Evolutionary conservation across 2,329 filamentous ascomycete species (phyloP).

Genomic region (Aspergillus proliferans): DNA sequence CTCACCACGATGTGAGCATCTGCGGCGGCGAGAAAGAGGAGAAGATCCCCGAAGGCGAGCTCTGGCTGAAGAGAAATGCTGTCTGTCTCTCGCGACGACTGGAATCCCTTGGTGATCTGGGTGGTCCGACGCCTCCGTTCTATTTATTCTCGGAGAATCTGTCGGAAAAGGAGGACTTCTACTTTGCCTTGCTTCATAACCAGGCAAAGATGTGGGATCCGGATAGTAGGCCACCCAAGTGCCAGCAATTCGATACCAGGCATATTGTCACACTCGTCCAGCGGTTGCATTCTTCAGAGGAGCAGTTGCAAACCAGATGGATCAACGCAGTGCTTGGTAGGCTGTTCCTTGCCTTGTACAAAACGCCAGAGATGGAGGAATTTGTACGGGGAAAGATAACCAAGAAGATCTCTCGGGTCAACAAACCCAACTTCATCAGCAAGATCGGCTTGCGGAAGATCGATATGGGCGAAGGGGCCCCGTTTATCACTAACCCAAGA

Average conservation of each 20-base stretch:
- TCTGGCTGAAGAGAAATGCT: slow-evolving; percentile 93
- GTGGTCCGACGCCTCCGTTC: slow-evolving; percentile 69
- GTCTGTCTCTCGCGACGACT: slow-evolving; percentile 68
- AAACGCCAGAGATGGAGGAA: slow-evolving; percentile 72
- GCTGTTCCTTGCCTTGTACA: slow-evolving; percentile 80
- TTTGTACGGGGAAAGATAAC: slow-evolving; percentile 79
- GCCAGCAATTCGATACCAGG: slow-evolving; percentile 71
- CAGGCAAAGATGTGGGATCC: slow-evolving; percentile 63
- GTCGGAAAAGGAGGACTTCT: slow-evolving; percentile 97
- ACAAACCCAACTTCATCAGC: slow-evolving; percentile 83
- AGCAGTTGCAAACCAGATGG: slow-evolving; percentile 86
- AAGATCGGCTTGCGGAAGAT: slow-evolving; percentile 77
- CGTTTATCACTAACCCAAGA: slow-evolving; percentile 80
- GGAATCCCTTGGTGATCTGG: slow-evolving; percentile 47
- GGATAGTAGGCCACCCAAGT: slow-evolving; percentile 56
- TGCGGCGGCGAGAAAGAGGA: slow-evolving; percentile 64
- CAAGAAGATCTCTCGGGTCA: slow-evolving; percentile 92
- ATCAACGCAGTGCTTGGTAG: slow-evolving; percentile 86
- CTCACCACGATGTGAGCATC: slow-evolving; percentile 74
- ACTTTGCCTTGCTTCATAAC: slow-evolving; percentile 82
- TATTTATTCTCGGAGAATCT: slow-evolving; percentile 92
- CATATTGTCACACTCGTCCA: slow-evolving; percentile 88
- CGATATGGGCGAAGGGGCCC: slow-evolving; percentile 78
- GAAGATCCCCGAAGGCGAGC: slow-evolving; percentile 77
- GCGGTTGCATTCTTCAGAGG: slow-evolving; percentile 81